Evolutionary conservation across 169 alveolate genomes (phyloP), one percentile per base, ranked within the genome.

Genomic region (Plasmodium coatneyi): DNA sequence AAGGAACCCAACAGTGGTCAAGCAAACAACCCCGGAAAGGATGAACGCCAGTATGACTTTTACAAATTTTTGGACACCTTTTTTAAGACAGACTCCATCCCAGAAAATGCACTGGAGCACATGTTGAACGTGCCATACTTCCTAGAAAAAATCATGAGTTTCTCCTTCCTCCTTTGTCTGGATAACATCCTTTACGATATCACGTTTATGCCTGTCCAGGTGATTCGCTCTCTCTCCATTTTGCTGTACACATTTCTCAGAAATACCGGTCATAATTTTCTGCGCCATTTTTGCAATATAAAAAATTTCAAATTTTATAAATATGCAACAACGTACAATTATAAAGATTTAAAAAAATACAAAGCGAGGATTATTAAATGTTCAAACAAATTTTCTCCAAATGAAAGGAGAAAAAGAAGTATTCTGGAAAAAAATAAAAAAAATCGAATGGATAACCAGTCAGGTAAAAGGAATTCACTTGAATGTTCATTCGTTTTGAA

Each of bases 191-290:
- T 96, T 10, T 96, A 95, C 74, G 97, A 96, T 54, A 43, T 96
- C 60, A 96, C 97, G 1, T 84, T 96, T 49, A 93, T 95, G 96
- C 97, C 97, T 28, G 66, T 96, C 28, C 97, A 96, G 94, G 89
- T 78, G 5, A 66, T 79, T 4, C 25, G 94, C 46, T 89, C 94
- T 4, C 30, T 89, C 6, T 89, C n/a, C 22, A 79, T 89, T 89
- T 78, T 89, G 46, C 14, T 79, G 4, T 79, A 80, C 71, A 56
- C 52, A 3, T 89, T 89, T 60, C 81, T 89, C n/a, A 79, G 49
- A 70, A 89, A 89, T 52, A 10, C 52, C 12, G 82, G 90, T 56
- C 81, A n/a, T 43, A 52, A 66, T 79, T 56, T 89, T 56, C 41
- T 89, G 36, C 39, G 32, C 39, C 36, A 39, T 22, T 89, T 89